Percentiles rank a stretch among this genome's conserved stretches.
Conservation (phyloP, 306 rosid genomes). For the Parietaria judaica region DNA sequence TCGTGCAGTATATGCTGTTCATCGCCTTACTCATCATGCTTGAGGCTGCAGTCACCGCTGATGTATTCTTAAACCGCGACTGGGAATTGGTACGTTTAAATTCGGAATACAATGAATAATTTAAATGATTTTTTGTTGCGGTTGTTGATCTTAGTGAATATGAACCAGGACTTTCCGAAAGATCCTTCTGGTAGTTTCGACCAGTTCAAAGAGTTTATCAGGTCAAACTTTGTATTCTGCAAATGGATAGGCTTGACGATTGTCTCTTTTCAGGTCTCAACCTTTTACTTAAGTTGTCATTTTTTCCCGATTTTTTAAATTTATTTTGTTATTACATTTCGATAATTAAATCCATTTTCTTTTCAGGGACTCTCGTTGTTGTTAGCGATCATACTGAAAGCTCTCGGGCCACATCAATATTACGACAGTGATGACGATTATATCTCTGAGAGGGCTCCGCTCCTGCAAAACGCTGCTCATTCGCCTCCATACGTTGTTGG, state of each 20-base stretch:
- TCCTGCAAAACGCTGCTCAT: conserved; percentile 44
- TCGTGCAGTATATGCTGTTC: conserved; percentile 55
- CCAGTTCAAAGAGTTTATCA: conserved; percentile 54
- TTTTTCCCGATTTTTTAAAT: neutral
- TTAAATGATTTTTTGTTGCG: neutral
- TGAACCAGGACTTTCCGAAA: conserved; percentile 63
- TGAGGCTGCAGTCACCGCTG: conserved; percentile 62
- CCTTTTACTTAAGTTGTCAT: conserved; percentile 10
- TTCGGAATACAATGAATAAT: neutral
- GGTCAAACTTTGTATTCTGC: conserved; percentile 56
- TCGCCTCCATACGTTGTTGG: conserved; percentile 49
- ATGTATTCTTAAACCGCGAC: conserved; percentile 55
- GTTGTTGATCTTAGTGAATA: conserved; percentile 10
- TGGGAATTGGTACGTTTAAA: conserved; percentile 58
- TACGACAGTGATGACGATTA: conserved; percentile 78
- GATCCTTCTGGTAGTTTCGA: conserved; percentile 64
- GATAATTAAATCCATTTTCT: neutral
- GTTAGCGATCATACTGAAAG: conserved; percentile 73
- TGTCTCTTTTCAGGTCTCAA: conserved; percentile 55
- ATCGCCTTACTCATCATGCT: conserved; percentile 49
- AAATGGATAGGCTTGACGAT: conserved; percentile 64
- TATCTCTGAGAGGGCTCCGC: conserved; percentile 53
- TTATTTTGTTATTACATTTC: neutral
- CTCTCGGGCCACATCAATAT: conserved; percentile 57
- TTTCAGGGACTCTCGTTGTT: conserved; percentile 59